phyloP scores from a whole-genome alignment of 2,329 filamentous ascomycete species.

The Chrysoporthe austroafricana region DNA sequence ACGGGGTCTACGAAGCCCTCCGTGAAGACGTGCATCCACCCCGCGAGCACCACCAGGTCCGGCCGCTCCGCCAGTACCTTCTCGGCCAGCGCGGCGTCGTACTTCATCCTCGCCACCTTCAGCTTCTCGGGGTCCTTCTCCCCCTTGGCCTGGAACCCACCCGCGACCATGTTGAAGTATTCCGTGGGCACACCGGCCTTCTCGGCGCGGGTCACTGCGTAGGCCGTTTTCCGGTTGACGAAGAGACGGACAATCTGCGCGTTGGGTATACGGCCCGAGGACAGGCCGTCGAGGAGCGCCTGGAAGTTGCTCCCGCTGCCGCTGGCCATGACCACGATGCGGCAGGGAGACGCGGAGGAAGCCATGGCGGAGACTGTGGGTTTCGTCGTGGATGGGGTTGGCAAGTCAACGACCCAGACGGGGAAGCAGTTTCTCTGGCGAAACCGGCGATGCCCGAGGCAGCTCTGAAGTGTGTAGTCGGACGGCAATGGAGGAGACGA shows the following conservation, averaged over 20 bases:
- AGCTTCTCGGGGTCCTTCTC: conserved; percentile 63
- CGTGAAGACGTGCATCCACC: conserved; percentile 86
- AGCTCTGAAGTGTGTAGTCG: background rate
- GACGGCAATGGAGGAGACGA: no score
- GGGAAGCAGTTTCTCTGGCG: background rate
- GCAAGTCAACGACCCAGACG: background rate
- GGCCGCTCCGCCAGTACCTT: conserved; percentile 68
- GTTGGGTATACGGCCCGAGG: conserved; percentile 43
- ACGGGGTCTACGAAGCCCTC: conserved; percentile 71
- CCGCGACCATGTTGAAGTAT: conserved; percentile 80
- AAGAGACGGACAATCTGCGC: conserved; percentile 51
- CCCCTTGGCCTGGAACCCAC: conserved; percentile 63
- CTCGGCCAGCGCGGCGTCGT: conserved; percentile 75
- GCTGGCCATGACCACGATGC: conserved; percentile 71
- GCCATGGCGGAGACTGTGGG: conserved; percentile 12
- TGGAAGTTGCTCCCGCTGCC: conserved; percentile 80
- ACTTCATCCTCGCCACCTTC: conserved; percentile 64
- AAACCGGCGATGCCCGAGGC: background rate
- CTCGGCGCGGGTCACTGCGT: conserved; percentile 44
- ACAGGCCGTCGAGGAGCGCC: conserved; percentile 63
- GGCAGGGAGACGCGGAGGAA: conserved; percentile 39
- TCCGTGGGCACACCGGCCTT: conserved; percentile 69
- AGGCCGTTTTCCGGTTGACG: conserved; percentile 54
- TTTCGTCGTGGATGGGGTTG: background rate
- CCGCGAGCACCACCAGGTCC: conserved; percentile 78